Percentiles rank a stretch among this genome's conserved stretches.
Conservation (phyloP, 2,329 filamentous ascomycete species). For the Hypoxylon sp. region DNA sequence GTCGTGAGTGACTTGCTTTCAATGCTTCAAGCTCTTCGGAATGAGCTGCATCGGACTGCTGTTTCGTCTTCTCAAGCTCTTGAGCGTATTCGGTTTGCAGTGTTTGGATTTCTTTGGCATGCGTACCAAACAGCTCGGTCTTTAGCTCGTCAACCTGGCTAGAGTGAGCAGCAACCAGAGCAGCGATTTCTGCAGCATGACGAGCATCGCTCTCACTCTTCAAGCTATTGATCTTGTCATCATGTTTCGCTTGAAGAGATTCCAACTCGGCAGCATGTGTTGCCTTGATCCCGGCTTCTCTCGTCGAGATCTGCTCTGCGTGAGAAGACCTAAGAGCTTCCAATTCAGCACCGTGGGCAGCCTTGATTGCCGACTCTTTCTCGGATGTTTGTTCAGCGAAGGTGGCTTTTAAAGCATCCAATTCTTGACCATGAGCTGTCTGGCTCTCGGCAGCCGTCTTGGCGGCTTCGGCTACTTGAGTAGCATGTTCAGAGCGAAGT, state of each 20-base stretch:
- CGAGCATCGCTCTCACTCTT: conserved; percentile 40
- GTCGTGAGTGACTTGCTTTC: conserved; percentile 37
- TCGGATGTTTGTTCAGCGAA: conserved; percentile 36
- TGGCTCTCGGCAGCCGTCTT: conserved; percentile 31
- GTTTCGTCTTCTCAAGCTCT: conserved; percentile 42
- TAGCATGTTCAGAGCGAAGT: conserved; percentile 18
- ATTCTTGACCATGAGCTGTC: conserved; percentile 27
- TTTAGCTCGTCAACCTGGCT: conserved; percentile 40
- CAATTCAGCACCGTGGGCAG: conserved; percentile 34
- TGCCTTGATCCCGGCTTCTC: conserved; percentile 39
- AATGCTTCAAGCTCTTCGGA: conserved; percentile 43
- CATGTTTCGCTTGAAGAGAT: conserved; percentile 42
- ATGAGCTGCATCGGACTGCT: conserved; percentile 37
- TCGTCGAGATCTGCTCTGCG: conserved; percentile 31
- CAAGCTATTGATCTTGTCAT: conserved; percentile 42
- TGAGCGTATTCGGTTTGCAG: conserved; percentile 43
- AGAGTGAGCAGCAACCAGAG: conserved; percentile 41
- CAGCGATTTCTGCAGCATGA: conserved; percentile 46
- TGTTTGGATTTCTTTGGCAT: conserved; percentile 42
- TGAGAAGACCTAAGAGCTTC: conserved; percentile 37
- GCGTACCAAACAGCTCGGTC: conserved; percentile 40
- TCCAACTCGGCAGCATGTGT: conserved; percentile 41
- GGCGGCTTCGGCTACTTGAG: conserved; percentile 16
- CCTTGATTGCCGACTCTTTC: conserved; percentile 34
- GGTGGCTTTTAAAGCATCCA: conserved; percentile 30